Percentiles rank a stretch among this genome's conserved stretches.
Conservation (phyloP, 2,329 filamentous ascomycete species). For the Fusarium oxysporum region DNA sequence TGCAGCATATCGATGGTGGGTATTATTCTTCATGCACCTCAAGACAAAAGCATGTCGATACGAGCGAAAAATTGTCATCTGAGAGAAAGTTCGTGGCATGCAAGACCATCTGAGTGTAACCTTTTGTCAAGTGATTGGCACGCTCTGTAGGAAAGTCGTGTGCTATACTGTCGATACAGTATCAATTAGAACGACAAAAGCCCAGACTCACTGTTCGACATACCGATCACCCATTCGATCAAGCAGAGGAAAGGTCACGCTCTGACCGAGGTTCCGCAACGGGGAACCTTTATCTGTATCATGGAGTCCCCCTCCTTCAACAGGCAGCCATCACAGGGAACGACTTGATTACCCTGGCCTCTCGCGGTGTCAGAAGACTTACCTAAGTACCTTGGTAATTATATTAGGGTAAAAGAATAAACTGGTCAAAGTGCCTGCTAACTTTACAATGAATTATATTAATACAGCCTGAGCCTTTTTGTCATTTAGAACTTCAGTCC, state of each 20-base stretch:
- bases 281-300: constrained; percentile 3
- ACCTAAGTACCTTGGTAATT: neutral
- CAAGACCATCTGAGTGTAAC: neutral
- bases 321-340: constrained; percentile 14
- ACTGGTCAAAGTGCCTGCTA: neutral
- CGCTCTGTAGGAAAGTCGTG: constrained; percentile 13
- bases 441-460: neutral
- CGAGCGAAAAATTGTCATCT: neutral
- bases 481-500: neutral
- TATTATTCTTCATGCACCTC: constrained; percentile 5
- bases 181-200: constrained; percentile 2
- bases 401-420: neutral
- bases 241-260: constrained; percentile 19
- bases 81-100: neutral
- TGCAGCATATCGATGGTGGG: neutral
- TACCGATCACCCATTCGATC: constrained; percentile 1
- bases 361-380: neutral
- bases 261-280: neutral
- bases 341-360: neutral
- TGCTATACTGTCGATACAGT: neutral
- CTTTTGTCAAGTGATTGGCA: constrained; percentile 25
- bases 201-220: neutral
- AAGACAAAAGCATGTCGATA: constrained; percentile 1
- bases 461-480: neutral
- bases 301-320: constrained; percentile 1